Percentiles rank a stretch among this genome's conserved stretches.
Evolutionary conservation across 306 rosid genomes (phyloP).

Genomic region (Dryas octopetala): DNA sequence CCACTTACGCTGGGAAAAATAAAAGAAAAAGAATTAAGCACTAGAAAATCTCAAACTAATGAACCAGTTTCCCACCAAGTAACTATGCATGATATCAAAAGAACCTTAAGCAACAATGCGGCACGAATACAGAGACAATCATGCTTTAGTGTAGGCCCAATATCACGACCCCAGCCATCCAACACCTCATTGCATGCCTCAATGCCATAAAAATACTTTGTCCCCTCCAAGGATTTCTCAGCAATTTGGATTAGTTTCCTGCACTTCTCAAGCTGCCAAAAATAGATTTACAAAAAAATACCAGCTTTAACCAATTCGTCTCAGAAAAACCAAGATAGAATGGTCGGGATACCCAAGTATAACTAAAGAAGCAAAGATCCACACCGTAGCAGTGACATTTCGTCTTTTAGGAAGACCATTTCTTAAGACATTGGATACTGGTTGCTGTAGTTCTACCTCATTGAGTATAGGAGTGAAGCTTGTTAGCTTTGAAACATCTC

Average conservation of each 20-base stretch:
- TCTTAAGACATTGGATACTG: conserved; percentile 41
- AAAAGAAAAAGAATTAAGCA: not conserved
- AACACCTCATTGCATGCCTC: conserved; percentile 90
- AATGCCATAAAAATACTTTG: conserved; percentile 58
- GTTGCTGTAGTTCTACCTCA: conserved; percentile 52
- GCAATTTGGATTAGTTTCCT: conserved; percentile 66
- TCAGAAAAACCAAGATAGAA: not conserved
- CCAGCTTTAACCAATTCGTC: conserved; percentile 1
- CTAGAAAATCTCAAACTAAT: conserved; percentile 13
- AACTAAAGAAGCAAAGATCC: conserved; percentile 18
- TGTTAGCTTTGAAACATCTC: conserved; percentile 61
- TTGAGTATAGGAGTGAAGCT: conserved; percentile 55
- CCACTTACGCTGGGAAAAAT: conserved; percentile 79
- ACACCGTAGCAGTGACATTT: conserved; percentile 50
- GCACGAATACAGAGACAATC: conserved; percentile 79
- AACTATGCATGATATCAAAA: conserved; percentile 23
- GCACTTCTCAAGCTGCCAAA: conserved; percentile 74
- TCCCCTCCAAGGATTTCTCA: conserved; percentile 51
- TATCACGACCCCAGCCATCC: conserved; percentile 54
- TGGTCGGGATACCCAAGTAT: conserved; percentile 7
- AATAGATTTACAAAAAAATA: conserved; percentile 14
- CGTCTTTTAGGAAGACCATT: conserved; percentile 42
- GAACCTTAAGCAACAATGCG: conserved; percentile 78
- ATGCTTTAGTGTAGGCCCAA: conserved; percentile 52
- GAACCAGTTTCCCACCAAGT: conserved; percentile 22